Conservation (phyloP, 306 rosid species). For the Citrullus mucosospermus region DNA sequence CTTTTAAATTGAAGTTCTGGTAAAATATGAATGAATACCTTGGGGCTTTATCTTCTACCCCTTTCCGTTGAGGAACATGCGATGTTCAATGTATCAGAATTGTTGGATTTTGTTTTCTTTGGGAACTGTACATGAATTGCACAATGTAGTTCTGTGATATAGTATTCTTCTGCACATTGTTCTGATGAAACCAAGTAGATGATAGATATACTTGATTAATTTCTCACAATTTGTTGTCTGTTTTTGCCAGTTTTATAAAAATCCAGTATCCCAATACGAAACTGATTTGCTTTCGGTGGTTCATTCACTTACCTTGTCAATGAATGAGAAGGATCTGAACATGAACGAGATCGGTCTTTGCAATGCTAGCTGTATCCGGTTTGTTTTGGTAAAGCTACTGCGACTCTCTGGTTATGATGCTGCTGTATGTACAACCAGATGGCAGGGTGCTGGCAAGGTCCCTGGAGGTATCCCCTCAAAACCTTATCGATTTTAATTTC, state of each 20-base stretch:
- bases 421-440: conserved; percentile 67
- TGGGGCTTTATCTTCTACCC: background rate
- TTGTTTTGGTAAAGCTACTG: conserved; percentile 70
- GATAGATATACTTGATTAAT: background rate
- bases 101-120: background rate
- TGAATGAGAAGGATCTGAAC: conserved; percentile 41
- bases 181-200: background rate
- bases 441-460: conserved; percentile 88
- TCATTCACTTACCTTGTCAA: conserved; percentile 56
- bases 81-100: background rate
- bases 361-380: conserved; percentile 72
- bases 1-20: background rate
- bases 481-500: background rate
- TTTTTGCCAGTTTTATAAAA: conserved; percentile 48
- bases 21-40: background rate
- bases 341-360: conserved; percentile 53
- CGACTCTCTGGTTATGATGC: conserved; percentile 78
- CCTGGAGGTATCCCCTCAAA: conserved; percentile 64
- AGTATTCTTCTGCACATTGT: background rate
- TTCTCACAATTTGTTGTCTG: conserved; percentile 1
- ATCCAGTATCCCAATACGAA: conserved; percentile 51
- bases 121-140: background rate
- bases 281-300: conserved; percentile 53
- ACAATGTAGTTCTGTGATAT: background rate
- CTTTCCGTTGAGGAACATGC: background rate